Base-by-base conservation (phyloP, 345 rosid genomes). In the Cardiospermum halicacabum region DNA sequence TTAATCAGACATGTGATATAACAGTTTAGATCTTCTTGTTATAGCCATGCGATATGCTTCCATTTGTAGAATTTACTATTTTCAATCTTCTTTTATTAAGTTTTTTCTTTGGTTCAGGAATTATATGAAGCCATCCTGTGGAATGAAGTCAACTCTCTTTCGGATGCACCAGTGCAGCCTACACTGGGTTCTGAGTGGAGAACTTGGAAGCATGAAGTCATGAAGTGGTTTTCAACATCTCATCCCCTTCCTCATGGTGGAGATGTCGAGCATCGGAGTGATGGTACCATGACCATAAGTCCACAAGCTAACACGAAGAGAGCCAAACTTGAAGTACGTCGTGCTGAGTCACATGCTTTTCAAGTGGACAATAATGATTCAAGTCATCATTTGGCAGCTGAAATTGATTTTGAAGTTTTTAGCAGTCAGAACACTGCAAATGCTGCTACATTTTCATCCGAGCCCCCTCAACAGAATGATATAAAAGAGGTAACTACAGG, bases 181-280 rank as follows among this genome's bases (percentile, higher is more conserved):
- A 79, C 83, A 62, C 69, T 95, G 56, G 85, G 87, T 62, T 84
- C 96, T 51, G 96, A 91, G 75, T 88, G 99, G 97, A 91, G 83
- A 89, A 86, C 97, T 37, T 95, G 99, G 98, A 95, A 95, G 83
- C 96, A 87, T 49, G 99, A 95, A 62, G 78, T 85, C 26, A 84
- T 81, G 69, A 95, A 86, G 79, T 84, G 80, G 92, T 91, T 95
- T 71, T 83, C 90, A 5, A 78, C 75, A 30, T 82, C 97, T 62
- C 81, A 75, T 31, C 76, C 81, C 21, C 31, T 66, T 43, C 56
- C 82, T 54, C 74, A 34, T 57, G 75, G 74, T 34, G 82, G 78
- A 42, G 83, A 86, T 61, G 24, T 58, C 11, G 82, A 78, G 63
- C 89, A 65, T 34, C 77, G 49, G 60, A 73, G 70, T 66, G 77